A percentile compares a stretch with the other conserved stretches of the same genome.
Evolutionary conservation across 441 rosid species (phyloP).

Genomic region (Eruca vesicaria): DNA sequence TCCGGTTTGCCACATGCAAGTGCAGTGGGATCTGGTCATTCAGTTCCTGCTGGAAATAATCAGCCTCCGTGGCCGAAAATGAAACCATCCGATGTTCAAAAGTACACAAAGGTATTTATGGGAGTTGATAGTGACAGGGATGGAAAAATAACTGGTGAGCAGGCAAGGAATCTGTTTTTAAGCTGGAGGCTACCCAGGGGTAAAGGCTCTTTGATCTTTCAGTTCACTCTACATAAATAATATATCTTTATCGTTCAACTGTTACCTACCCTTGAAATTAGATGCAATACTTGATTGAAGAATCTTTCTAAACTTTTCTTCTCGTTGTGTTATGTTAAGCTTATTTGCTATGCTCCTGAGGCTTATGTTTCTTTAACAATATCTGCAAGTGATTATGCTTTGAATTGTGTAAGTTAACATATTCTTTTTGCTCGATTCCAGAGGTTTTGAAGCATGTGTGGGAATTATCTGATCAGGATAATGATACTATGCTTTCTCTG

Average conservation of each 20-base stretch:
- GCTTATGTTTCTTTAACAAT: constrained; percentile 8
- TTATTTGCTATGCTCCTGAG: constrained; percentile 15
- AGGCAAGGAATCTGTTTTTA: constrained; percentile 86
- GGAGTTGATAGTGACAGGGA: constrained; percentile 92
- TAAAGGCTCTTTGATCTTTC: constrained; percentile 32
- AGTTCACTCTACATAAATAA: constrained; percentile 3
- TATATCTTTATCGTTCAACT: neutral
- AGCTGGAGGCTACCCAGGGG: constrained; percentile 99
- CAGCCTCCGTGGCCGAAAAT: constrained; percentile 83
- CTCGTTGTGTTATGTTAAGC: neutral
- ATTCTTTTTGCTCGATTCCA: constrained; percentile 39
- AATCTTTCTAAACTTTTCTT: neutral
- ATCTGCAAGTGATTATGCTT: constrained; percentile 13
- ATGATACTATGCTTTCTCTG: constrained; percentile 95
- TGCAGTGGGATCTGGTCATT: constrained; percentile 56
- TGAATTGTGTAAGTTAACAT: constrained; percentile 15
- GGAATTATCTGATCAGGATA: constrained; percentile 98
- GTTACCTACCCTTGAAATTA: constrained; percentile 3
- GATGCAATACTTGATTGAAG: neutral
- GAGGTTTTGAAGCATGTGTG: constrained; percentile 95
- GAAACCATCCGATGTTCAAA: constrained; percentile 85
- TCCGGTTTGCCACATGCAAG: constrained; percentile 47
- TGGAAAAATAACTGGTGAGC: constrained; percentile 92
- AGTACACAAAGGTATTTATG: constrained; percentile 82
- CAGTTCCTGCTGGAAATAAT: constrained; percentile 47